phyloP scores from a whole-genome alignment of 495 filamentous ascomycete species.

The Trichoderma gamsii region DNA sequence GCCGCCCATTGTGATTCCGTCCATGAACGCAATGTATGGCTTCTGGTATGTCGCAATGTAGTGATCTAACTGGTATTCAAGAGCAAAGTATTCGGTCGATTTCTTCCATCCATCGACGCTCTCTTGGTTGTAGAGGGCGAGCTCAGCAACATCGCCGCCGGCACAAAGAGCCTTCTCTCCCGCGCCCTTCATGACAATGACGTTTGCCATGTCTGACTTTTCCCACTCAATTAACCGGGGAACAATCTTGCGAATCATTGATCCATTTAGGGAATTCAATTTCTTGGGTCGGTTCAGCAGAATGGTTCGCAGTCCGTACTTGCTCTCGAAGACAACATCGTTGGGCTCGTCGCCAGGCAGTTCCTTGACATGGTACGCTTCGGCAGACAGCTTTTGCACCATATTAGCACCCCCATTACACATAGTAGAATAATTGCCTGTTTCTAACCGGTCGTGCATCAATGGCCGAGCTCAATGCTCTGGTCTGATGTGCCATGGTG shows the following conservation, averaged over 20 bases:
- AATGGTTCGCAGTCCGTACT: conserved; percentile 84
- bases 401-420: background rate
- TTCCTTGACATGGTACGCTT: conserved; percentile 43
- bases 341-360: conserved; percentile 65
- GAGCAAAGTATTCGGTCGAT: conserved; percentile 77
- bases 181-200: conserved; percentile 84
- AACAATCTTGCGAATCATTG: conserved; percentile 89
- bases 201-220: conserved; percentile 87
- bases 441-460: conserved; percentile 14
- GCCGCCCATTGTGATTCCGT: conserved; percentile 97
- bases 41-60: conserved; percentile 90
- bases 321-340: conserved; percentile 84
- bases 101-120: conserved; percentile 59
- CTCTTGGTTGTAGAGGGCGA: conserved; percentile 64
- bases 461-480: conserved; percentile 2
- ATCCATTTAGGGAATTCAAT: conserved; percentile 83
- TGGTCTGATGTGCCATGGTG: conserved; percentile 14
- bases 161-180: conserved; percentile 84
- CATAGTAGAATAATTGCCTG: background rate
- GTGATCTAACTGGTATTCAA: conserved; percentile 93
- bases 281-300: conserved; percentile 91
- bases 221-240: conserved; percentile 86
- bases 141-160: conserved; percentile 78
- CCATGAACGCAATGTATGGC: conserved; percentile 93
- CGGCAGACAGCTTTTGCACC: conserved; percentile 52